Evolutionary conservation across 768 basidiomycete genomes (phyloP).

Genomic region (Kwoniella dendrophila): DNA sequence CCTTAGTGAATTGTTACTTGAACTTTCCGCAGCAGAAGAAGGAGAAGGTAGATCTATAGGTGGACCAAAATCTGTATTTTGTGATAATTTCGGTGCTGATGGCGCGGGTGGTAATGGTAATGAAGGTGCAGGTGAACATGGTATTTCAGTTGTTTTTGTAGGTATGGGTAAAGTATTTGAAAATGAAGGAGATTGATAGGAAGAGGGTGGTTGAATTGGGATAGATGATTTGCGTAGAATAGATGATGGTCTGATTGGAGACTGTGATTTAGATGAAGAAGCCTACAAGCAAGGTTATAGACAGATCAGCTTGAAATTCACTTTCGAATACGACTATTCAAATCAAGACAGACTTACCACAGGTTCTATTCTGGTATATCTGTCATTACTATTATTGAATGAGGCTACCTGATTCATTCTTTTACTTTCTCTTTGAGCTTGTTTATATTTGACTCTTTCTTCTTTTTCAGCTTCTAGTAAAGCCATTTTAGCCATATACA

Average conservation of each 20-base stretch:
- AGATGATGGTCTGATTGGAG: conserved; percentile 3
- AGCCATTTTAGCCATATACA: conserved; percentile 14
- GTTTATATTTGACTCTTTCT: background rate
- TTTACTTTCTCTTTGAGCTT: conserved; percentile 5
- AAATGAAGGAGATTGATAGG: background rate
- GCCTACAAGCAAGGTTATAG: too few species aligned
- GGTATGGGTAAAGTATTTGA: background rate
- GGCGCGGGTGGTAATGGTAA: conserved; percentile 16
- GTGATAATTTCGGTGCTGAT: background rate
- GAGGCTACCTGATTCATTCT: conserved; percentile 2
- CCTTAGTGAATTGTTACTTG: background rate
- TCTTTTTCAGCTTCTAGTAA: conserved; percentile 15
- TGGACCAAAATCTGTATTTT: conserved; percentile 18
- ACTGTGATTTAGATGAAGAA: background rate
- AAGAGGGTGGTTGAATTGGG: background rate
- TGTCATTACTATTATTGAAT: conserved; percentile 3
- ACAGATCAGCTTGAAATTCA: background rate
- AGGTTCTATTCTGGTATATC: background rate
- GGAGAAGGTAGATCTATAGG: background rate
- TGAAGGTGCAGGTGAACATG: conserved; percentile 12
- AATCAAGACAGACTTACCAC: background rate
- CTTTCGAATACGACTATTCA: background rate
- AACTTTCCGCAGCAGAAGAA: background rate
- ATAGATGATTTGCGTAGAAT: conserved; percentile 14
- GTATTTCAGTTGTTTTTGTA: background rate